These are phyloP conservation scores for Venturia aucupariae DNA, from an alignment of 2,329 filamentous ascomycete species.

Conservation along the genomic window DNA sequence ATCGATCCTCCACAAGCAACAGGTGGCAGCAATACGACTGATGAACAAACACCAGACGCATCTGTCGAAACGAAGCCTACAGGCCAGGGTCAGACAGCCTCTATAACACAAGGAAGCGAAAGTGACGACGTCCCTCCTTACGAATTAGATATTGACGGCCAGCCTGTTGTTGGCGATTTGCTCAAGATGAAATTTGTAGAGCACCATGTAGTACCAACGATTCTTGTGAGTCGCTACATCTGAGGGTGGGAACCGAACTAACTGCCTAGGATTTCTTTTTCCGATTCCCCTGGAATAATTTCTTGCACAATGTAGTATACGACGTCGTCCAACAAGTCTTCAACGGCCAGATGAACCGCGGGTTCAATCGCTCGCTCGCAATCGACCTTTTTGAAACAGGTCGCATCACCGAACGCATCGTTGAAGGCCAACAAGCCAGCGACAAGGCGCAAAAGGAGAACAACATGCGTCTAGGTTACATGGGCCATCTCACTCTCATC, in stretches of 20 bases:
- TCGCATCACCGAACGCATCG: slow-evolving; percentile 81
- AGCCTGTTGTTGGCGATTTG: slow-evolving; percentile 84
- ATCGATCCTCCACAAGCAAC: not conserved
- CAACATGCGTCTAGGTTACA: slow-evolving; percentile 91
- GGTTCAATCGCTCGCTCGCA: slow-evolving; percentile 81
- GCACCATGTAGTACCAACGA: slow-evolving; percentile 87
- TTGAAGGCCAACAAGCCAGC: slow-evolving; percentile 78
- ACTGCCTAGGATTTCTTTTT: slow-evolving; percentile 84
- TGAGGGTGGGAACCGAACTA: not conserved
- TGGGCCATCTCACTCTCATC: slow-evolving; percentile 95
- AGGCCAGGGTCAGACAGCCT: slow-evolving; percentile 16
- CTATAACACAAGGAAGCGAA: slow-evolving; percentile 30
- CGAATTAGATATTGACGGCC: slow-evolving; percentile 51
- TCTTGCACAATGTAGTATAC: slow-evolving; percentile 97
- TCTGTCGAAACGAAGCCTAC: not conserved
- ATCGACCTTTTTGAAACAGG: slow-evolving; percentile 89
- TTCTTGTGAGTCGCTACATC: slow-evolving; percentile 58
- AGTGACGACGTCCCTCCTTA: slow-evolving; percentile 29
- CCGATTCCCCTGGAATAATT: slow-evolving; percentile 98
- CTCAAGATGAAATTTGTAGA: slow-evolving; percentile 96
- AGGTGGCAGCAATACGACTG: not conserved
- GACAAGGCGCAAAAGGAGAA: slow-evolving; percentile 76
- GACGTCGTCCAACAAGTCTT: slow-evolving; percentile 99
- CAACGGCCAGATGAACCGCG: slow-evolving; percentile 94
- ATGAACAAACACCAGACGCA: slow-evolving; percentile 1